These are phyloP conservation scores for Umbelopsis vinacea DNA, from an alignment of 192 early-diverging fungal species.

Conservation along the genomic window DNA sequence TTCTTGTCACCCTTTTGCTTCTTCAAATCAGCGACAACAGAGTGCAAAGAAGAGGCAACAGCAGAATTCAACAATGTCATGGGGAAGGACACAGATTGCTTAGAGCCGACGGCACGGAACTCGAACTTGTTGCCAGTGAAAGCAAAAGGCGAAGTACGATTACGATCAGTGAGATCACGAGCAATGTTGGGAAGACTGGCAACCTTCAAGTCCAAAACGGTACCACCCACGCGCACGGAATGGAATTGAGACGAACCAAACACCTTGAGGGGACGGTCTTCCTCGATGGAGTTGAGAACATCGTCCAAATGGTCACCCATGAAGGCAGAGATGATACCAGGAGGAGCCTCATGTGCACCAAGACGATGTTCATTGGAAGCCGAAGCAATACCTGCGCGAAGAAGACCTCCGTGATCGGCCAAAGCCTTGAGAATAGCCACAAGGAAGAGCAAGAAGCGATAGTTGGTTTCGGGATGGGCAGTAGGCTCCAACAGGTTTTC, in stretches of 20 bases:
- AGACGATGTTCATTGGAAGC: conserved; percentile 97
- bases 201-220: conserved; percentile 93
- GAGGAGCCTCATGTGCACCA: conserved; percentile 97
- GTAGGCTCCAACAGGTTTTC: conserved; percentile 98
- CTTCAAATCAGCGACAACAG: conserved; percentile 73
- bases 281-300: conserved; percentile 90
- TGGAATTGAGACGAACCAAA: conserved; percentile 89
- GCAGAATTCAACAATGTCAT: conserved; percentile 92
- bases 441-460: conserved; percentile 95
- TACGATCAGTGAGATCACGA: conserved; percentile 98
- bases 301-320: conserved; percentile 95
- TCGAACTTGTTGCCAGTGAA: conserved; percentile 99
- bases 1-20: conserved; percentile 85
- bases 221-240: conserved; percentile 92
- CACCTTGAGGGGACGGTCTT: conserved; percentile 83
- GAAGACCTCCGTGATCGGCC: conserved; percentile 87
- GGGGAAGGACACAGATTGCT: conserved; percentile 97
- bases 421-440: conserved; percentile 91
- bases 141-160: conserved; percentile 98
- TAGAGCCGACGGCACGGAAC: conserved; percentile 99
- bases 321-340: conserved; percentile 95
- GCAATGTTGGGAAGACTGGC: conserved; percentile 88
- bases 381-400: conserved; percentile 90
- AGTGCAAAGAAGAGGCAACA: conserved; percentile 80
- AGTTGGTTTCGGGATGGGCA: conserved; percentile 97